Percentiles rank a stretch among this genome's conserved stretches.
phyloP scores from a whole-genome alignment of 2,329 filamentous ascomycete species.

The Gnomoniopsis smithogilvyi region DNA sequence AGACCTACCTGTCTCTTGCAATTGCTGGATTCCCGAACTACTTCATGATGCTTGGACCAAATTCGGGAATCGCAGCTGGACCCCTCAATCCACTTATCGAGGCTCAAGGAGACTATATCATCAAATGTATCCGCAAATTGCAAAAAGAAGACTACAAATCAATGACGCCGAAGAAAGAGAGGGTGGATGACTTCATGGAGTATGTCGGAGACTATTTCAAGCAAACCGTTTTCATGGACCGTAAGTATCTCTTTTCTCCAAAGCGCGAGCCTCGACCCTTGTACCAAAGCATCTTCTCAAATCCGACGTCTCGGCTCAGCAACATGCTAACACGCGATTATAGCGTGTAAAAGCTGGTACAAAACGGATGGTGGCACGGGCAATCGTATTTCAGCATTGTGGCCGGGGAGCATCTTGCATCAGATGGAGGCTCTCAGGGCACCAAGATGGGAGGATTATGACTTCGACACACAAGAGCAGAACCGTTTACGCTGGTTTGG shows the following conservation, averaged over 20 bases:
- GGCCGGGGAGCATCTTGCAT: slow-evolving; percentile 25
- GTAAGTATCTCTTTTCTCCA: too few species aligned
- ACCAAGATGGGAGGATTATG: slow-evolving; percentile 27
- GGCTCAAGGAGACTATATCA: slow-evolving; percentile 25
- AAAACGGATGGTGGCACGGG: slow-evolving; percentile 24
- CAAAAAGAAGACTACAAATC: slow-evolving; percentile 23
- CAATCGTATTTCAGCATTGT: slow-evolving; percentile 25
- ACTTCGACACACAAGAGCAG: slow-evolving; percentile 20
- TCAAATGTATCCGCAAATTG: slow-evolving; percentile 28
- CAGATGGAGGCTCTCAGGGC: slow-evolving; percentile 25
- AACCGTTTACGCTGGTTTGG: slow-evolving; percentile 26
- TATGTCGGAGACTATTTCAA: slow-evolving; percentile 28
- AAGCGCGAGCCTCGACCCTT: too few species aligned
- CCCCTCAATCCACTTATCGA: slow-evolving; percentile 26
- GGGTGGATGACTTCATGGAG: slow-evolving; percentile 28
- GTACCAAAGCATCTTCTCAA: too few species aligned
- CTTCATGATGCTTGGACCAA: slow-evolving; percentile 21
- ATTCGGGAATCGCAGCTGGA: slow-evolving; percentile 22
- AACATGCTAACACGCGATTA: too few species aligned
- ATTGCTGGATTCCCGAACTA: slow-evolving; percentile 18
- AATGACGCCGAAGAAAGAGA: slow-evolving; percentile 22
- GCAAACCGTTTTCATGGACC: slow-evolving; percentile 23
- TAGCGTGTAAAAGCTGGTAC: slow-evolving; percentile 27
- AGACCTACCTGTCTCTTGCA: slow-evolving; percentile 12
- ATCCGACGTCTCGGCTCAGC: too few species aligned